Percentiles rank a stretch among this genome's conserved stretches.
Conservation (phyloP, 331 rosid genomes). For the Ulmus americana region DNA sequence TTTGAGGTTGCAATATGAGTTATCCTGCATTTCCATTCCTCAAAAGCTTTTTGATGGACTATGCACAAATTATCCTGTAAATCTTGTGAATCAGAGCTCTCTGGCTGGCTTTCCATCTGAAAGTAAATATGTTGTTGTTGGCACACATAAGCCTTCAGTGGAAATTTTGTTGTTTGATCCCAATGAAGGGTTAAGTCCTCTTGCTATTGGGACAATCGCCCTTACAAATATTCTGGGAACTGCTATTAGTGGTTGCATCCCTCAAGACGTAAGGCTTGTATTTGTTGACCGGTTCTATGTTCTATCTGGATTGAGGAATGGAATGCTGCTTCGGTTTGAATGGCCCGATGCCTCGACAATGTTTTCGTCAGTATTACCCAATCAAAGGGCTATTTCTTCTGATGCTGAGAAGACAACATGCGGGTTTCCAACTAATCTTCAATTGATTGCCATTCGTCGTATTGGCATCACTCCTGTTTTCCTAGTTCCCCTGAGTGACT, state of each 20-base stretch:
- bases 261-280: slow-evolving; percentile 90
- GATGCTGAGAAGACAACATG: slow-evolving; percentile 35
- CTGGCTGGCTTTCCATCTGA: slow-evolving; percentile 40
- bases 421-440: slow-evolving; percentile 46
- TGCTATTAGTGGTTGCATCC: slow-evolving; percentile 77
- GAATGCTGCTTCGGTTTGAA: slow-evolving; percentile 90
- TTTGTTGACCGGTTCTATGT: slow-evolving; percentile 65
- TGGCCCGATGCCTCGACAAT: slow-evolving; percentile 48
- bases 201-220: slow-evolving; percentile 70
- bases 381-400: slow-evolving; percentile 29
- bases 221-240: slow-evolving; percentile 59
- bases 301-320: slow-evolving; percentile 89
- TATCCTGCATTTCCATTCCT: slow-evolving; percentile 88
- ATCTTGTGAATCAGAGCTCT: slow-evolving; percentile 29
- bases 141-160: slow-evolving; percentile 87
- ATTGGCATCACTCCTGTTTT: slow-evolving; percentile 95
- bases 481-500: slow-evolving; percentile 76
- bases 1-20: slow-evolving; percentile 64
- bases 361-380: slow-evolving; percentile 29
- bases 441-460: slow-evolving; percentile 80
- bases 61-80: slow-evolving; percentile 27
- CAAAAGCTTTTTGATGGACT: slow-evolving; percentile 36
- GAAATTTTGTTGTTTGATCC: slow-evolving; percentile 55
- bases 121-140: slow-evolving; percentile 61
- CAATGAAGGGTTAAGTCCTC: slow-evolving; percentile 44